Conservation (phyloP, 345 rosid genomes). For the Geranium rotundifolium region DNA sequence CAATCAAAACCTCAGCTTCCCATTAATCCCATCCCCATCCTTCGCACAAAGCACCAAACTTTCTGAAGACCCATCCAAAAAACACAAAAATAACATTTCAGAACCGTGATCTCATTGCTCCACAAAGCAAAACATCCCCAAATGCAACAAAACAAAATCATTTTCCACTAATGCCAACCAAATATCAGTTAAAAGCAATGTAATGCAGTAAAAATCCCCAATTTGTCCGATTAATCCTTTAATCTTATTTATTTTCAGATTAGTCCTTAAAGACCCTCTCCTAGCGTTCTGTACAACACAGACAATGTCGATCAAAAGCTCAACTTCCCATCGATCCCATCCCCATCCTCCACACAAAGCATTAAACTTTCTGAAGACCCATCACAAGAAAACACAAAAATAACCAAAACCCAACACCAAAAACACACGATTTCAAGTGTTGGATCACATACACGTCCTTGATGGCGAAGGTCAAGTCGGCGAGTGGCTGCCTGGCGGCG, state of each 20-base stretch:
- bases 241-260: too few relatives aligned
- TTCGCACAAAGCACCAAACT: not conserved
- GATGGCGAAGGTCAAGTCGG: constrained; percentile 67
- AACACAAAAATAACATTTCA: not conserved
- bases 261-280: too few relatives aligned
- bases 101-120: not conserved
- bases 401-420: not conserved
- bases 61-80: not conserved
- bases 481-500: constrained; percentile 57
- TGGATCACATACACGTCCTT: constrained; percentile 47
- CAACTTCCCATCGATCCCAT: not conserved
- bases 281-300: too few relatives aligned
- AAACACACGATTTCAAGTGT: not conserved
- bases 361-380: not conserved
- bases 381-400: constrained; percentile 1
- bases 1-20: not conserved
- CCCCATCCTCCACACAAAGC: not conserved
- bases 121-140: not conserved
- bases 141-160: not conserved
- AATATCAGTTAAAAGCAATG: not conserved
- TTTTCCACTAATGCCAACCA: not conserved
- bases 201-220: too few relatives aligned
- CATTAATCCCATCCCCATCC: not conserved
- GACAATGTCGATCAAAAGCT: not conserved
- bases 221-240: too few relatives aligned